phyloP scores from a whole-genome alignment of 2,329 filamentous ascomycete species.

The Beauveria sp. region DNA sequence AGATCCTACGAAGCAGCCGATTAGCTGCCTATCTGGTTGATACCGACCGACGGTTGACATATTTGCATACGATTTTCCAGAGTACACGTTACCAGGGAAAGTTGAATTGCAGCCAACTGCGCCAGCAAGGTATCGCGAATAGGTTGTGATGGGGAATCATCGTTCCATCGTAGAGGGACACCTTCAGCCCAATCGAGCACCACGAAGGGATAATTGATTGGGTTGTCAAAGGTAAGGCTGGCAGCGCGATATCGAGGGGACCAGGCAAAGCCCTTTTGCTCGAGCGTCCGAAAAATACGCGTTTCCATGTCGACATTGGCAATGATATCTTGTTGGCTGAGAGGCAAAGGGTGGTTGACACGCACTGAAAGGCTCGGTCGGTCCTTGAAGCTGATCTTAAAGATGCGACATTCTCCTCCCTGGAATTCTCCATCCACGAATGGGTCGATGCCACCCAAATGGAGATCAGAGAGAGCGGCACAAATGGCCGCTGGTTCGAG shows the following conservation, averaged over 20 bases:
- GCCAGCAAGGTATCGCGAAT: not conserved
- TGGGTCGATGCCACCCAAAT: conserved; percentile 3
- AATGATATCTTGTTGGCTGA: not conserved
- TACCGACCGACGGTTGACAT: not conserved
- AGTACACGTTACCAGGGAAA: not conserved
- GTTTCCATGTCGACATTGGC: not conserved
- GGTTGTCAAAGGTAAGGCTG: not conserved
- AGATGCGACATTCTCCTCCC: conserved; percentile 3
- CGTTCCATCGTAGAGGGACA: not conserved
- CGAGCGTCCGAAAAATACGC: not conserved
- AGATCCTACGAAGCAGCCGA: not conserved
- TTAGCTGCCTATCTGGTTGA: not conserved
- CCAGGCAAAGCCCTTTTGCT: not conserved
- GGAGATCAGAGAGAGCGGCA: not conserved
- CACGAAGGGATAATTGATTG: conserved; percentile 1
- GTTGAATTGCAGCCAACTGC: not conserved
- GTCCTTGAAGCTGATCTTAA: conserved; percentile 1
- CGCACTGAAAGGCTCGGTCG: not conserved
- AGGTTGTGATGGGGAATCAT: not conserved
- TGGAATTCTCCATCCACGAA: not conserved
- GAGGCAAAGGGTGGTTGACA: not conserved
- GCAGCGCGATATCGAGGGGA: not conserved
- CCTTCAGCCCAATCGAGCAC: not conserved
- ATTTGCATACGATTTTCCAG: not conserved
- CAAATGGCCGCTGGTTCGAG: conserved; percentile 6